These are phyloP conservation scores for Coffea humblotiana DNA, from an alignment of 305 asterid species.

Conservation along the genomic window DNA sequence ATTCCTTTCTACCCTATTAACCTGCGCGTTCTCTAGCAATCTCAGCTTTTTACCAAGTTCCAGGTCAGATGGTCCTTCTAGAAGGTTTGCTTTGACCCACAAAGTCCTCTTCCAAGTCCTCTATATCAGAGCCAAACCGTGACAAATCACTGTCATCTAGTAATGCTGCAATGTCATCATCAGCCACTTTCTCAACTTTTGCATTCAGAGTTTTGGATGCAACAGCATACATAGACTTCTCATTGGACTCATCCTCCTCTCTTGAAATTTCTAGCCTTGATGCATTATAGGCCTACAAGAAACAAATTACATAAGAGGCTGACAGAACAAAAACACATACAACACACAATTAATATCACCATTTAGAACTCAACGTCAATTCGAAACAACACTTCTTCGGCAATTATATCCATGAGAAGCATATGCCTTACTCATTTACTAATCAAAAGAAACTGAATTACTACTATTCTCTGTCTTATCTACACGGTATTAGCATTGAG, in stretches of 20 bases:
- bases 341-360: background rate
- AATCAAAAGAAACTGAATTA: background rate
- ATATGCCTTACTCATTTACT: background rate
- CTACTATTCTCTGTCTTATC: background rate
- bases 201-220: conserved; percentile 56
- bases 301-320: background rate
- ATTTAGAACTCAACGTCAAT: background rate
- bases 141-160: conserved; percentile 65
- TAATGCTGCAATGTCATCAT: conserved; percentile 77
- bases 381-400: background rate
- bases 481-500: background rate
- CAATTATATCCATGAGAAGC: background rate
- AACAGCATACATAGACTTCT: conserved; percentile 42
- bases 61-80: conserved; percentile 43
- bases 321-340: background rate
- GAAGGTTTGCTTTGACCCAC: conserved; percentile 63
- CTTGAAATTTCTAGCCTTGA: conserved; percentile 58
- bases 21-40: conserved; percentile 21
- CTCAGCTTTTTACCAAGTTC: conserved; percentile 35
- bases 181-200: conserved; percentile 63
- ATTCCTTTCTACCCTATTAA: conserved; percentile 19
- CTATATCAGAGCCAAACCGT: conserved; percentile 59
- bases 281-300: conserved; percentile 80
- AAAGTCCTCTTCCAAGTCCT: conserved; percentile 87
- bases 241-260: conserved; percentile 38